Base-by-base conservation (phyloP, 1,284 basidiomycete genomes). In the Boletus austroedulis region DNA sequence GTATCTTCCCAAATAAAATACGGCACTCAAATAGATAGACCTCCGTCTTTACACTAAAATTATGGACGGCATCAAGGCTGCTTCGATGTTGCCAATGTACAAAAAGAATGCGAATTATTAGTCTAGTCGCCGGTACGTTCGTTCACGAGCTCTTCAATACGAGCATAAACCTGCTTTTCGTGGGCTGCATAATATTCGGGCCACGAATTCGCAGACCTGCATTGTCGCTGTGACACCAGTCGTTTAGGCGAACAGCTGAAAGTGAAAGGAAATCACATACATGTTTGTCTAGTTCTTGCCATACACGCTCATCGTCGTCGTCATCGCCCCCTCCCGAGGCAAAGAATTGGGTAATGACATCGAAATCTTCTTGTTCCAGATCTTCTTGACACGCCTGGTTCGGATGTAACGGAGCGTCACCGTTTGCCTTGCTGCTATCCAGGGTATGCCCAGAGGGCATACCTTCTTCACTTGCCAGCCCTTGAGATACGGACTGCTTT, bases 161-260 rank as follows among this genome's bases (percentile, higher is more conserved):
- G 72, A 17, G 60, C 58, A 24, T 70, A 65, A 15, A 88, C 78
- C 23, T 76, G 72, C 14, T 72, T 62, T 53, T 75, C 68, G 56
- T 84, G 74, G 41, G 72, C 67, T 26, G 75, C 69, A 70, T 86
- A 86, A 65, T 86, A 87, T 12, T 76, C 75, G 43, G 80, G 75
- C 87, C 87, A 89, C 31, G 69, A 77, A 23, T 57, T 52, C 17
- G 76, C 76, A 21, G 81, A 80, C 53, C 71, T 70, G 62, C 83
- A 85, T 45, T 67, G 66, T 57, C 67, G 69, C 86, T 88, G 57
- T 51, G 31, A 38, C 44, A 50, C 59, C n/a, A 45, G 40, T 41
- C 49, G 41, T 40, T 65, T 50, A 60, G 32, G 7, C 31, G 43
- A 43, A 45, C 24, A 17, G 11, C 2, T 51, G 26, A 47, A 29